Base-by-base conservation (phyloP, 2,329 filamentous ascomycete species). In the Fusarium humuli region DNA sequence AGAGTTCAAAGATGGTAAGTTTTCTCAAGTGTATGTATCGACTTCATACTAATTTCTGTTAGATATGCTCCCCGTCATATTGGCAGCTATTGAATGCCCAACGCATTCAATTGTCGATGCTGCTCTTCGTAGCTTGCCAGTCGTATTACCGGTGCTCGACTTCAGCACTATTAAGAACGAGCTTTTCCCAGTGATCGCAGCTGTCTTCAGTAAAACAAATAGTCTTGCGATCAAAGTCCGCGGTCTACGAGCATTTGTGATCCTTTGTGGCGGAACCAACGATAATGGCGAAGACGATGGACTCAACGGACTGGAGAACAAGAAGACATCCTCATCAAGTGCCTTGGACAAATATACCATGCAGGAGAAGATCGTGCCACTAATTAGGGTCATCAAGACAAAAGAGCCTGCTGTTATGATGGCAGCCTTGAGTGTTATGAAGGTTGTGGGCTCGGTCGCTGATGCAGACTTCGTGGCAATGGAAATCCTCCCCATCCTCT, bases 331-430 rank as follows among this genome's bases (percentile, higher is more conserved):
- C 6, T 92, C 88, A 2, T 91, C 91, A 1, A 94, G 90, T 3
- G 94, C 95, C 5, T 84, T 99, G 29, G 96, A 99, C 82, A 98
- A 98, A 79, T 98, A 96, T 77, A 98, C 96, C 0, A 95, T 99
- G 82, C 96, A 99, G 79, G 96, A 99, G 78, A 98, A 98, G 83
- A 92, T 99, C 34, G 88, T 98, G 0, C 96, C 96, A 1, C 83
- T 98, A 7, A 86, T 99, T 65, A 94, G 93, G 76, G 94, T 86
- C 3, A 98, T 99, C 82, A 98, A 97, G 81, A 99, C 96, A 0
- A 98, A 97, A 78, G 96, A 99, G 79, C 96, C 96, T 0, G 94
- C 94, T 10, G 96, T 99, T 12, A 98, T 98, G 93, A 92, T 98
- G 85, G 94, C 95, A 8, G 92, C 94, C 1, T 84, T 98, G 34